These are phyloP conservation scores for Drechmeria coniospora DNA, from an alignment of 2,329 filamentous ascomycete genomes.

Conservation along the genomic window DNA sequence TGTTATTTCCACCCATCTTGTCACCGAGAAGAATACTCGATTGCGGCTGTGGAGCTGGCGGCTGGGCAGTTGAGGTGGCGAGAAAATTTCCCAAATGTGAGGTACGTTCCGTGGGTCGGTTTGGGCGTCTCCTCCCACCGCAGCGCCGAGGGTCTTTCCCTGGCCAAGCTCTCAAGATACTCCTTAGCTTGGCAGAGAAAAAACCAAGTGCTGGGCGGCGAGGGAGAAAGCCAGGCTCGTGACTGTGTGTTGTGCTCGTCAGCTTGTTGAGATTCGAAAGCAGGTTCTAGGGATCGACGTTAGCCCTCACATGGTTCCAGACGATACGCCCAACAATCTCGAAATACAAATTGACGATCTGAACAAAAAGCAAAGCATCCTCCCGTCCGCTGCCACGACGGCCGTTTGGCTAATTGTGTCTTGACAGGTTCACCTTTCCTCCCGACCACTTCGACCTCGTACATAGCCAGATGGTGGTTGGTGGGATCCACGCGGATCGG, in stretches of 20 bases:
- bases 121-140: no score
- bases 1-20: constrained; percentile 54
- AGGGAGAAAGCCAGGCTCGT: no score
- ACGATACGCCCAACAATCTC: constrained; percentile 48
- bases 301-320: constrained; percentile 52
- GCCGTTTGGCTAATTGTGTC: background rate
- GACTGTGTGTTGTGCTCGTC: no score
- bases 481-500: constrained; percentile 54
- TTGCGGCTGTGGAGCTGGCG: constrained; percentile 55
- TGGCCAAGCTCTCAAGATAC: no score
- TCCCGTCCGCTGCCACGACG: no score
- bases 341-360: constrained; percentile 60
- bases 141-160: no score
- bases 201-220: no score
- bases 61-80: constrained; percentile 57
- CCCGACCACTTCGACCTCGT: constrained; percentile 66
- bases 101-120: constrained; percentile 27
- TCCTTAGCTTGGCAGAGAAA: no score
- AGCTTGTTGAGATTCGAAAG: no score
- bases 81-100: constrained; percentile 47
- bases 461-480: constrained; percentile 58
- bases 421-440: constrained; percentile 46
- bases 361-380: constrained; percentile 47
- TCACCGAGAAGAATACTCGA: constrained; percentile 48
- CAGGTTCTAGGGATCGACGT: constrained; percentile 63